Evolutionary conservation across 176 grass and related monocot genomes (phyloP), one percentile per base, ranked within the genome.

Genomic region (Oryza coarctata): DNA sequence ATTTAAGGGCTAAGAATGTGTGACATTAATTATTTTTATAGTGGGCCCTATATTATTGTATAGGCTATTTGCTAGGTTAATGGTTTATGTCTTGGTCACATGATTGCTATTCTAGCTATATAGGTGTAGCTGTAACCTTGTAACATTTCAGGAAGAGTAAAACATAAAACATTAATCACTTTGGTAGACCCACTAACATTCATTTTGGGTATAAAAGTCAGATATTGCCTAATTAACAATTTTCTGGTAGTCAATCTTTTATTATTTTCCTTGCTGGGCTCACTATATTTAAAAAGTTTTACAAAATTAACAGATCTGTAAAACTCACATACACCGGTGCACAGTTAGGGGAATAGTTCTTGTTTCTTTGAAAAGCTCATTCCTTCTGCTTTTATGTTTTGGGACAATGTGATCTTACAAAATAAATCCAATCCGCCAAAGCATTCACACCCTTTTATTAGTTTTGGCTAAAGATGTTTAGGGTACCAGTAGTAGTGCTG

Each of bases 381-480:
- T 40, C 44, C 70, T 50, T 26, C 11, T 8, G 14, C 43, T 83
- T 6, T 36, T 36, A 36, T 36, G 35, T 36, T 61, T 44, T 4
- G 3, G 44, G 4, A 73, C 5, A 57, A 74, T 31, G 13, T 76
- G 5, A 38, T 55, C 57, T 29, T 15, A 26, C 5, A 18, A 49
- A 74, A 75, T 52, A 22, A 40, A 47, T 88, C 22, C 77, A 70
- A 5, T 31, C 32, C 22, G 71, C 31, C 41, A 80, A 89, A 80
- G 12, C 63, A 30, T 60, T 68, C 35, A 38, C 17, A 1, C 28
- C 30, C 63, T 70, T 64, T 69, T 81, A 43, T 52, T 68, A 20
- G 23, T 68, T 72, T 30, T 10, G 63, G 31, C 65, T 70, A 73
- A 78, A 83, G 72, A 14, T 33, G 15, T 36, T 65, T 73, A 28